phyloP scores from a whole-genome alignment of 108 stramenopile species.

The Pseudonitzschia multiseries region DNA sequence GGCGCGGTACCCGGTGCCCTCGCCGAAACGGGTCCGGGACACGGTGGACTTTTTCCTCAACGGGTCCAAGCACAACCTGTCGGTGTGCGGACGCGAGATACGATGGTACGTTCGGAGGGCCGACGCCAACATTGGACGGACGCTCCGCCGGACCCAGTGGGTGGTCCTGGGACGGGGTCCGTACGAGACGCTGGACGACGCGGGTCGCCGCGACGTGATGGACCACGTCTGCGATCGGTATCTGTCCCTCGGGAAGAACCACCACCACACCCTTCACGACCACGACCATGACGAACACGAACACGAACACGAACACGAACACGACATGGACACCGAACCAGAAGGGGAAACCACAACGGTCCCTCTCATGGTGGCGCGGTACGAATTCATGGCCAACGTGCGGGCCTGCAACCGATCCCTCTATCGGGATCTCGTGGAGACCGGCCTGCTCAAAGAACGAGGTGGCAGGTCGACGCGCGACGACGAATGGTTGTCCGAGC shows the following conservation, averaged over 20 bases:
- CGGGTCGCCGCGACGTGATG: slow-evolving; percentile 52
- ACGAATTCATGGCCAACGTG: slow-evolving; percentile 65
- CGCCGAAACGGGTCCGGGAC: slow-evolving; percentile 44
- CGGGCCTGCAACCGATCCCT: slow-evolving; percentile 50
- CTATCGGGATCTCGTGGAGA: slow-evolving; percentile 57
- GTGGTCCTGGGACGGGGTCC: slow-evolving; percentile 61
- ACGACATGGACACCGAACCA: no score
- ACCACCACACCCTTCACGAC: no score
- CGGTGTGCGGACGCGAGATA: slow-evolving; percentile 38
- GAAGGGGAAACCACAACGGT: no score
- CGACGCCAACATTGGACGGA: slow-evolving; percentile 59
- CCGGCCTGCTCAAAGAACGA: slow-evolving; percentile 48
- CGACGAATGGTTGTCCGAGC: slow-evolving; percentile 57
- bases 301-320: background rate
- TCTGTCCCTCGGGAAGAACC: slow-evolving; percentile 30
- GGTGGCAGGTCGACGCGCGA: slow-evolving; percentile 45
- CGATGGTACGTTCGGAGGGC: slow-evolving; percentile 54
- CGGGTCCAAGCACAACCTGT: slow-evolving; percentile 50
- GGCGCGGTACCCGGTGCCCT: slow-evolving; percentile 64
- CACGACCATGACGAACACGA: background rate
- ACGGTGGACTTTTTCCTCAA: slow-evolving; percentile 52
- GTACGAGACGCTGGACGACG: slow-evolving; percentile 52
- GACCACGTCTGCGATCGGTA: slow-evolving; percentile 73
- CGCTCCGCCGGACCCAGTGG: slow-evolving; percentile 66
- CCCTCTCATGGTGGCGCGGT: slow-evolving; percentile 38